Conservation (phyloP, 2,329 filamentous ascomycete genomes). For the Penicillium aurantiogriseum region DNA sequence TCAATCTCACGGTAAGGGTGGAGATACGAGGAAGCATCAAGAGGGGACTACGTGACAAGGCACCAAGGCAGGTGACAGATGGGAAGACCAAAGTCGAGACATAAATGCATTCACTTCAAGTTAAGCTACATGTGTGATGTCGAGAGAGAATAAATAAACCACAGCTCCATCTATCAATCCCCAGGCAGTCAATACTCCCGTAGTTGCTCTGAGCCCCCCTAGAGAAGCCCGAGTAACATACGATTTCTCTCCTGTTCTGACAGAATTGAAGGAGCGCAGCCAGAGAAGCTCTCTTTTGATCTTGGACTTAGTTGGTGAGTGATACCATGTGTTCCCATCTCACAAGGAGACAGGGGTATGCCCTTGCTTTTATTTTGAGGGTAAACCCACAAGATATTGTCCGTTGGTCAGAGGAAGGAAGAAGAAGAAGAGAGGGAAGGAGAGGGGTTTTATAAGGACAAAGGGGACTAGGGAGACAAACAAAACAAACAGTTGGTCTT, state of each 20-base stretch:
- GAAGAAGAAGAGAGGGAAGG: background rate
- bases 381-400: background rate
- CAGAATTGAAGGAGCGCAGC: constrained; percentile 2
- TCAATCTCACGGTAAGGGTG: background rate
- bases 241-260: background rate
- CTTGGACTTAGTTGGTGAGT: constrained; percentile 5
- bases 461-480: background rate
- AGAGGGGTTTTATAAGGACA: background rate
- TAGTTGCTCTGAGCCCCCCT: constrained; percentile 6
- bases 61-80: too few species aligned
- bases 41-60: background rate
- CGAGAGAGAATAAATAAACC: constrained; percentile 12
- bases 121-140: background rate
- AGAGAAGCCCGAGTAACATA: constrained; percentile 1
- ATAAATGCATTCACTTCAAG: background rate
- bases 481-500: background rate
- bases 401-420: background rate
- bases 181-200: constrained; percentile 3
- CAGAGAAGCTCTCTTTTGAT: constrained; percentile 11
- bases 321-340: constrained; percentile 5
- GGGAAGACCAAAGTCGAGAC: background rate
- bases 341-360: constrained; percentile 4
- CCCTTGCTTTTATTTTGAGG: background rate
- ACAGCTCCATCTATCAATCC: constrained; percentile 2
- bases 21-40: background rate